Evolutionary conservation across 768 basidiomycete species (phyloP), one percentile per base, ranked within the genome.

Genomic region (Pleurotus tuber-regium): DNA sequence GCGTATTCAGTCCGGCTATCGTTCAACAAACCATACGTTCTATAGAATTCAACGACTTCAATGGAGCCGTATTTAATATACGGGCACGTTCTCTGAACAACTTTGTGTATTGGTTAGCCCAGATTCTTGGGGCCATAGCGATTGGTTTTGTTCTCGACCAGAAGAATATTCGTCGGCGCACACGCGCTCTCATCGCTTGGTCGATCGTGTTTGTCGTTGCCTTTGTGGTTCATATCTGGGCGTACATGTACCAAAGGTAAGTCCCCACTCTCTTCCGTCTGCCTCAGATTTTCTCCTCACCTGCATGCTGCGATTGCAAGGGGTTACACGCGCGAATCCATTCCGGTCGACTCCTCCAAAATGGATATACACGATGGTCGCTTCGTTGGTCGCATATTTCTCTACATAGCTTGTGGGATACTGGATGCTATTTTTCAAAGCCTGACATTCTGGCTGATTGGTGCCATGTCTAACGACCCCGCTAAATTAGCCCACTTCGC

Each of bases 341-440:
- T 78, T 30, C 68, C 71, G 1, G 54, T 68, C 4, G 62, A 68
- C 24, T 57, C 71, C 1, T 52, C 62, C 23, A 77, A 78, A 56
- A 78, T 88, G 58, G 86, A 89, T 63, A 79, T 87, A 43, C 67
- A 64, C 49, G 79, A 84, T 55, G 54, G 65, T 2, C 67, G 66
- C 1, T 92, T 87, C 59, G 65, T 75, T 6, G 77, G 73, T 40
- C 75, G 75, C 43, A 69, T 83, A 2, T 76, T 76, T 66, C 66
- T 92, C 4, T 89, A 84, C 66, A 79, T 87, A 54, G 78, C 83
- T 66, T 87, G 81, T 55, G 87, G 88, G 16, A 61, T 92, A 10
- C 73, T 90, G 53, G 90, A 92, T 57, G 74, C 89, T 2, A 84
- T 89, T 80, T 92, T 88, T 86, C 90, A 92, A 63, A 89, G 86